phyloP scores from a whole-genome alignment of 2,329 filamentous ascomycete species.

The Colletotrichum eremochloae region DNA sequence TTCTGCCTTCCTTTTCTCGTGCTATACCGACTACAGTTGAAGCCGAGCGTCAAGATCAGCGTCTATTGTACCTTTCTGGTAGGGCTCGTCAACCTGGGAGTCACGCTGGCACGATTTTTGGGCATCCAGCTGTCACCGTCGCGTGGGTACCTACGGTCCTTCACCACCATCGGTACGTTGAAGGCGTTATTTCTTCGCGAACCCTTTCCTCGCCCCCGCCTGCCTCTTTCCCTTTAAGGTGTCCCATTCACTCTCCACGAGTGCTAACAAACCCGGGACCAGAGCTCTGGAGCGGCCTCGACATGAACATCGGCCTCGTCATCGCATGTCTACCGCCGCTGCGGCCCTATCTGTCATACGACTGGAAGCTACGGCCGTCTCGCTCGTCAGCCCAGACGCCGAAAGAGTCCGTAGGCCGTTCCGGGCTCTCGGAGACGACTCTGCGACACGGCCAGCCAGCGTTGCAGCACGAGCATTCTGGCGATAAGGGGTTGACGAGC shows the following conservation, averaged over 20 bases:
- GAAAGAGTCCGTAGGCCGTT: background rate
- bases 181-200: accelerated
- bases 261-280: background rate
- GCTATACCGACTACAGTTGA: background rate
- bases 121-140: background rate
- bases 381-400: background rate
- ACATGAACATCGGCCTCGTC: background rate
- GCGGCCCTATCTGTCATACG: slow-evolving; percentile 1
- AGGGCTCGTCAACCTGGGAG: background rate
- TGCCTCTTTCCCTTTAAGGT: background rate
- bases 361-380: background rate
- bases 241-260: background rate
- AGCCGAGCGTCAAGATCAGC: background rate
- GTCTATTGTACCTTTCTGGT: slow-evolving; percentile 6
- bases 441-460: background rate
- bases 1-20: slow-evolving; percentile 17
- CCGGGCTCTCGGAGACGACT: background rate
- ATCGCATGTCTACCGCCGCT: slow-evolving; percentile 11
- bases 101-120: background rate
- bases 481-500: too few relatives aligned
- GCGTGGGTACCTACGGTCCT: background rate
- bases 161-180: slow-evolving; percentile 10
- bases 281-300: slow-evolving; percentile 6
- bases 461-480: too few relatives aligned
- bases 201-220: too few relatives aligned